Base-by-base conservation (phyloP, 495 filamentous ascomycete species). In the Ramalina peruviana region DNA sequence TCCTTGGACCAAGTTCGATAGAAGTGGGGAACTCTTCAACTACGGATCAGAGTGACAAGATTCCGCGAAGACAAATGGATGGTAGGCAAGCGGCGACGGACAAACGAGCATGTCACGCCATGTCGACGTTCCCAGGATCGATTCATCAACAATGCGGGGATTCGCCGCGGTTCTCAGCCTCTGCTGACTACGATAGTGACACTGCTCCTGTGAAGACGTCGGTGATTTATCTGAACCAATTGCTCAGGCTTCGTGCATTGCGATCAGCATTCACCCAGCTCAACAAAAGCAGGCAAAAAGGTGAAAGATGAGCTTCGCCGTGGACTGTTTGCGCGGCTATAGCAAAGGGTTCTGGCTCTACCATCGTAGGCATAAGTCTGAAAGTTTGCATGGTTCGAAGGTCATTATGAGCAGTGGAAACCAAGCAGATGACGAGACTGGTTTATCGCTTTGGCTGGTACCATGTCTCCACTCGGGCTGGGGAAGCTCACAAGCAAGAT, bases 261-360 rank as follows among this genome's bases (percentile, higher is more conserved):
- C 23, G 23, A 25, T 25, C 23, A 2, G 23, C 23, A 25, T 25
- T 25, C 23, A 4, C 6, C 23, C 4, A 25, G 23, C 23, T 25
- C 23, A 25, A 25, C 23, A 25, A 25, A 25, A 25, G 23, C 23
- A 25, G 23, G 4, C 3, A 25, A 25, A 25, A 25, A 6, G 23
- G 3, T 4, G 23, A 25, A 25, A 6, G 23, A 25, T 2, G 23
- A 25, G 23, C 23, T 2, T 25, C 4, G 23, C 23, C 19, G 48
- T 44, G 41, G 15, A 36, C 21, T 41, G 51, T 60, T 60, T 52
- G 57, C 40, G 54, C 57, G 57, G 57, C 43, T 40, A 54, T 60
- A 51, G 33, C 41, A 26, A 37, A 10, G 4, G 45, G 19, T 37
- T 37, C 30, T 25, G 23, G 23, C 23, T 25, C 23, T 25, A 25